Base-by-base conservation (phyloP, 352 stramenopile genomes). In the Phytophthora podocarpi region DNA sequence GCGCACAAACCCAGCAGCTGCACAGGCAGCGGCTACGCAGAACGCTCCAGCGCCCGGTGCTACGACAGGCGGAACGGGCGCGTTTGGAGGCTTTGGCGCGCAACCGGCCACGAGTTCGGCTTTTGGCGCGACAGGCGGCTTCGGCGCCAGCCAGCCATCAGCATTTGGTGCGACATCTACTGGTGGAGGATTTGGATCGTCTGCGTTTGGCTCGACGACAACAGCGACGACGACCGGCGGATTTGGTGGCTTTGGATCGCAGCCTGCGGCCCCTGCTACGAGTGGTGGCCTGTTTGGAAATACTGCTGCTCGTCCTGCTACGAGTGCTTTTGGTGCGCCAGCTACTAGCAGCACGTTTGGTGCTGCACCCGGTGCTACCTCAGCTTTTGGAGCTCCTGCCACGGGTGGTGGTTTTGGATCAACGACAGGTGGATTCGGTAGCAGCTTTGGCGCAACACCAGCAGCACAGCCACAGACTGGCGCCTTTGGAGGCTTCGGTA, bases 241-340 rank as follows among this genome's bases (percentile, higher is more conserved):
- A 16, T 86, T 84, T 39, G 75, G 77, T 39, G 78, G 73, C 9
- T 90, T 90, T 74, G 82, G 82, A 42, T 53, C 67, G 15, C 70
- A 81, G 45, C 47, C 73, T 56, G 55, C 72, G 4, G 59, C 71
- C 15, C 47, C 74, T 23, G 59, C 68, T 24, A 51, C 67, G 12
- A 74, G 57, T 35, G 48, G 63, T 5, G 49, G 69, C 10, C 23
- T 81, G 21, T 87, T 87, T 67, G 77, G 78, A 28, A 65, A 52
- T 27, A 59, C 32, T 47, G 54, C 64, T 28, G 63, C 53, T 45
- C 59, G 36, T 27, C 53, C 63, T 23, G 40, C 45, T 21, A 62
- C 67, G 4, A 31, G 52, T 34, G 65, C 49, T 4, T 87, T 85
- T 21, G 78, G 76, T 20, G 70, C 80, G 2, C 71, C 80, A 9